Evolutionary conservation across 2,329 filamentous ascomycete species (phyloP).

Genomic region (Fusarium keratoplasticum): DNA sequence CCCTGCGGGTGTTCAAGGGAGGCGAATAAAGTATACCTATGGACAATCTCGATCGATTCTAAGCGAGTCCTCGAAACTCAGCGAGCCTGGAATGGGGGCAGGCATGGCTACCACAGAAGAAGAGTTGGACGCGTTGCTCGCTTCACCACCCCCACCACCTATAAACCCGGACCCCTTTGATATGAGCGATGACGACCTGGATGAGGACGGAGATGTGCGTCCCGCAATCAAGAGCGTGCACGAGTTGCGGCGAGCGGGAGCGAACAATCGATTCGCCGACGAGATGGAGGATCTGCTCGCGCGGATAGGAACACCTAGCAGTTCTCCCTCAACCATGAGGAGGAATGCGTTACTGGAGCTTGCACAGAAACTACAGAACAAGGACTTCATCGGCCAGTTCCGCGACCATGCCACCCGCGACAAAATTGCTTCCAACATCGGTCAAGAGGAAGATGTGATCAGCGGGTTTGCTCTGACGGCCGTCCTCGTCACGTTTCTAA

Average conservation of each 20-base stretch:
- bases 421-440: slow-evolving; percentile 72
- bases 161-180: slow-evolving; percentile 41
- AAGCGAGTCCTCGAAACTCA: slow-evolving; percentile 43
- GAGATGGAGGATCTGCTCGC: slow-evolving; percentile 74
- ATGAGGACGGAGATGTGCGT: slow-evolving; percentile 56
- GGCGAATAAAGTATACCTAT: slow-evolving; percentile 51
- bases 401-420: slow-evolving; percentile 79
- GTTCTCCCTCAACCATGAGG: slow-evolving; percentile 62
- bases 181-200: slow-evolving; percentile 46
- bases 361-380: slow-evolving; percentile 68
- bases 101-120: slow-evolving; percentile 37
- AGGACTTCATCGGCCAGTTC: slow-evolving; percentile 76
- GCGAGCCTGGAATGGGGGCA: slow-evolving; percentile 32
- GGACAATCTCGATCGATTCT: slow-evolving; percentile 49
- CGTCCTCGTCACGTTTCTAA: slow-evolving; percentile 71
- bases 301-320: slow-evolving; percentile 65
- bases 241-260: slow-evolving; percentile 73
- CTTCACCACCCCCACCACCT: slow-evolving; percentile 38
- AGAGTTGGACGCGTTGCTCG: slow-evolving; percentile 38
- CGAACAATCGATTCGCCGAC: slow-evolving; percentile 74
- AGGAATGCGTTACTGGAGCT: slow-evolving; percentile 71
- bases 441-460: slow-evolving; percentile 69
- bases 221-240: slow-evolving; percentile 72
- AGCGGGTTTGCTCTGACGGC: slow-evolving; percentile 73
- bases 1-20: slow-evolving; percentile 43